Percentiles rank a stretch among this genome's conserved stretches.
Evolutionary conservation across 495 filamentous ascomycete genomes (phyloP).

Genomic region (Cladorrhinum samala): DNA sequence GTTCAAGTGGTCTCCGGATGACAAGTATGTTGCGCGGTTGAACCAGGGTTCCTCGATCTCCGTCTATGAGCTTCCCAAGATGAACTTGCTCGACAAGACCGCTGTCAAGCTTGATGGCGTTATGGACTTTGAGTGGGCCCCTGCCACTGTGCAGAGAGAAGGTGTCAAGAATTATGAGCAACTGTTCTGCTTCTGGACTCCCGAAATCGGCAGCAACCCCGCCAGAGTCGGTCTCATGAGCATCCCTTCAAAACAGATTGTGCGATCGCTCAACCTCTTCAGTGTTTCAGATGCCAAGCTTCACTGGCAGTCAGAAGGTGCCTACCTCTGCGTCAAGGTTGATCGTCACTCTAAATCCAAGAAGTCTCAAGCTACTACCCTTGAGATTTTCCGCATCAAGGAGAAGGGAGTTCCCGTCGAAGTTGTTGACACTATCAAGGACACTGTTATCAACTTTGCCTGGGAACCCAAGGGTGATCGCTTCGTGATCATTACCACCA

Average conservation of each 20-base stretch:
- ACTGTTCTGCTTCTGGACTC: slow-evolving; percentile 96
- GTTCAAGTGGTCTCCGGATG: slow-evolving; percentile 98
- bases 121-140: slow-evolving; percentile 97
- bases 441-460: slow-evolving; percentile 97
- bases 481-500: slow-evolving; percentile 94
- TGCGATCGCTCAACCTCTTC: slow-evolving; percentile 92
- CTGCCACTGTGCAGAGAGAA: slow-evolving; percentile 68
- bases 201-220: slow-evolving; percentile 97
- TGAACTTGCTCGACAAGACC: slow-evolving; percentile 83
- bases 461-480: slow-evolving; percentile 98
- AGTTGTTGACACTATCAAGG: slow-evolving; percentile 93
- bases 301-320: slow-evolving; percentile 91
- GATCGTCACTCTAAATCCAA: slow-evolving; percentile 98
- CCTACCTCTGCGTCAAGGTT: slow-evolving; percentile 96
- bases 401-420: slow-evolving; percentile 98
- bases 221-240: slow-evolving; percentile 94
- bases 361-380: slow-evolving; percentile 91
- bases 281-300: slow-evolving; percentile 96
- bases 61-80: slow-evolving; percentile 87
- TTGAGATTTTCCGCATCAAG: slow-evolving; percentile 93
- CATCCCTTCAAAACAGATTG: slow-evolving; percentile 86
- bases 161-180: slow-evolving; percentile 87
- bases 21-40: slow-evolving; percentile 92
- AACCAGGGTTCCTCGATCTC: slow-evolving; percentile 83
- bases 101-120: slow-evolving; percentile 93